Evolutionary conservation across 352 stramenopile genomes (phyloP), one percentile per base, ranked within the genome.

Genomic region (Phytophthora aleatoria): DNA sequence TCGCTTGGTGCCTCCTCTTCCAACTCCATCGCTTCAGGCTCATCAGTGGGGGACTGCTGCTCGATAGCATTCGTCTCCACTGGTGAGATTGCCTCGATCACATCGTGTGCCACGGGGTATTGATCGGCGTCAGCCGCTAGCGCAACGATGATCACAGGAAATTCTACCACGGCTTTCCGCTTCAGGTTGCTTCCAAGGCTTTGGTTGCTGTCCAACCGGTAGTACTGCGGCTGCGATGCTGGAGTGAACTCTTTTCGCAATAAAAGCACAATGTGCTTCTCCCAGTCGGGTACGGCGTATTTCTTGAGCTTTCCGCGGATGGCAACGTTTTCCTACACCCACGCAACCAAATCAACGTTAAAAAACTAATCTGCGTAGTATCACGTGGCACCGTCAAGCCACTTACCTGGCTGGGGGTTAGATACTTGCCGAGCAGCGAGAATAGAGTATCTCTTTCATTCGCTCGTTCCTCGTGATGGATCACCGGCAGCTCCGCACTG

Each of bases 101-200:
- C 58, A 51, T 93, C 85, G 39, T 90, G 68, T 12, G 76, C 83
- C 6, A 90, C 56, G 2, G 73, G 69, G 35, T 92, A 95, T 53
- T 88, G 26, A 24, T 77, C 71, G 1, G 80, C 69, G 31, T 91
- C 74, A 3, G 61, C 49, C 3, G 57, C 52, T 2, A 87, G 64
- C 31, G 74, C 80, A 27, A 95, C 82, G 2, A 67, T 76, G 57
- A 94, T 79, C 15, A 94, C 69, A 2, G 87, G 87, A 54, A 91
- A 95, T 60, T 95, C 87, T 6, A 95, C 81, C 8, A 95, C 57
- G 3, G 79, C 77, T 57, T 94, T 92, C 33, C 83, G 85, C 53
- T 90, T 89, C 30, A 95, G 39, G 44, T 90, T 92, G 55, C 79
- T 88, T 64, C 83, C 85, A 12, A 95, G 63, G 7, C 74, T 81